Evolutionary conservation across 352 stramenopile genomes (phyloP).

Genomic region (Paralagenidium karlingii): DNA sequence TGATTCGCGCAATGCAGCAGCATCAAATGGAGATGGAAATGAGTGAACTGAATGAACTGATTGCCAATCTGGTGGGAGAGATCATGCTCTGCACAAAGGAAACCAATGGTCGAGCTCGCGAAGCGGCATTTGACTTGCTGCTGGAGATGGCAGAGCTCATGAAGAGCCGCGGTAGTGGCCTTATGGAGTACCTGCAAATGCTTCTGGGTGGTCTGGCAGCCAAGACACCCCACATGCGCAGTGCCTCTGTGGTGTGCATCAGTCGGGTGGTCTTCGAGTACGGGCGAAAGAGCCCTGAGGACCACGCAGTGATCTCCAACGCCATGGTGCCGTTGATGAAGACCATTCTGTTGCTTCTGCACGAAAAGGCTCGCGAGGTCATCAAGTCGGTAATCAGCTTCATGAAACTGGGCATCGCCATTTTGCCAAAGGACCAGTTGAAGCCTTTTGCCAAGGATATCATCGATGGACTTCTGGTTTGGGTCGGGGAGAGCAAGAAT

Average conservation of each 20-base stretch:
- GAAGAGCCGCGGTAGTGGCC: conserved; percentile 45
- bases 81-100: conserved; percentile 96
- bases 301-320: conserved; percentile 21
- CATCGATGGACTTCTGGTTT: conserved; percentile 86
- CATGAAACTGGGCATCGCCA: conserved; percentile 91
- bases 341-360: conserved; percentile 87
- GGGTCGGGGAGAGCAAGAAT: conserved; percentile 91
- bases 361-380: conserved; percentile 92
- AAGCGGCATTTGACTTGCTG: conserved; percentile 77
- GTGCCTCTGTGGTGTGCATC: conserved; percentile 89
- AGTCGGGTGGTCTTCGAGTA: conserved; percentile 94
- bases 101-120: conserved; percentile 89
- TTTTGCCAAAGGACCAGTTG: conserved; percentile 81
- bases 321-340: conserved; percentile 85
- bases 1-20: conserved; percentile 66
- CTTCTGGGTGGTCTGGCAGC: conserved; percentile 88
- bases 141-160: conserved; percentile 75
- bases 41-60: conserved; percentile 52
- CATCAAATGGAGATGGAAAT: conserved; percentile 33
- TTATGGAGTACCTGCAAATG: conserved; percentile 88
- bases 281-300: conserved; percentile 40
- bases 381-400: conserved; percentile 95
- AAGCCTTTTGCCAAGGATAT: conserved; percentile 86
- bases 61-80: conserved; percentile 89
- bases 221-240: conserved; percentile 92